Evolutionary conservation across 768 basidiomycete genomes (phyloP).

Genomic region (Bullera alba): DNA sequence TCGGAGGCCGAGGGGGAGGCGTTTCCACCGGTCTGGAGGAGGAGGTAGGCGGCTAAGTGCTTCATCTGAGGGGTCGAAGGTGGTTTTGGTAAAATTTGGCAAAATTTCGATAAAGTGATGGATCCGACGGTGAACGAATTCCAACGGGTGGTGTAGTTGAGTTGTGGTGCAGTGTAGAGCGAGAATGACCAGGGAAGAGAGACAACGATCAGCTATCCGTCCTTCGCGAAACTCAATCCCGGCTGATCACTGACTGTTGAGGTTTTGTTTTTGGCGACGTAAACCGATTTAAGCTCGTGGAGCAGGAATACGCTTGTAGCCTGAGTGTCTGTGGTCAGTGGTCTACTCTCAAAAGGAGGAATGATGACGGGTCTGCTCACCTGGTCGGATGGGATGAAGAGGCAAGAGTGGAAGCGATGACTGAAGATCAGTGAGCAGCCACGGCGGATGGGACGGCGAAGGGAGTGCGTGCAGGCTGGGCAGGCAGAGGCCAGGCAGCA

Average conservation of each 20-base stretch:
- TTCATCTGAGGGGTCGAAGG: slow-evolving; percentile 40
- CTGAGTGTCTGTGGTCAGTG: background rate
- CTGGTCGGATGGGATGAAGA: too few species aligned
- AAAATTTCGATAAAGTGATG: background rate
- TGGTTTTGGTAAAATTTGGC: background rate
- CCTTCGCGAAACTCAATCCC: background rate
- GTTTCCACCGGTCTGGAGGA: slow-evolving; percentile 92
- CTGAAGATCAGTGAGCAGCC: too few species aligned
- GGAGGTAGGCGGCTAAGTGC: slow-evolving; percentile 84
- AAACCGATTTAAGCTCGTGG: slow-evolving; percentile 23
- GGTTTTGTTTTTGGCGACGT: slow-evolving; percentile 9
- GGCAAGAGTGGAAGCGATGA: too few species aligned
- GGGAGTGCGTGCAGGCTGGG: too few species aligned
- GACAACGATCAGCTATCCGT: background rate
- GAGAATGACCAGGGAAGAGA: background rate
- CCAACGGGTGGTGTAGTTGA: background rate
- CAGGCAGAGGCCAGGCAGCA: too few species aligned
- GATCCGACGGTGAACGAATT: background rate
- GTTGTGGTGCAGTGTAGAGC: background rate
- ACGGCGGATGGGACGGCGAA: too few species aligned
- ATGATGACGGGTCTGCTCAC: too few species aligned
- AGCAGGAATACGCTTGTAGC: slow-evolving; percentile 21
- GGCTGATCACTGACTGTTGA: slow-evolving; percentile 3
- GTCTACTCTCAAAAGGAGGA: too few species aligned
- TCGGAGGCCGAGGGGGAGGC: slow-evolving; percentile 74